Evolutionary conservation across 306 rosid species (phyloP).

Genomic region (Potentilla sterilis): DNA sequence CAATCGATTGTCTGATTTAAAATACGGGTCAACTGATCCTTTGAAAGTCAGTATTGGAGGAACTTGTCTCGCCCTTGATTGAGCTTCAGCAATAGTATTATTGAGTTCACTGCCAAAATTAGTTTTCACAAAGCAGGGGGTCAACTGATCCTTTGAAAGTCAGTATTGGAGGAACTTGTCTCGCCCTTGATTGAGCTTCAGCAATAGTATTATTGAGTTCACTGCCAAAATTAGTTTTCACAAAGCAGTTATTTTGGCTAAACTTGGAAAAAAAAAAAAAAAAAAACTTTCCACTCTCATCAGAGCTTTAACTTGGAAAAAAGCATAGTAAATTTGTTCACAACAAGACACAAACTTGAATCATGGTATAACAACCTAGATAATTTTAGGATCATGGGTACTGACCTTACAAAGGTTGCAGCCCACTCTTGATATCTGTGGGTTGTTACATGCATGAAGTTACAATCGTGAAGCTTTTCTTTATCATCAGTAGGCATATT

Average conservation of each 20-base stretch:
- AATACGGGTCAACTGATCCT: conserved; percentile 57
- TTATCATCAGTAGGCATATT: conserved; percentile 91
- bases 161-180: conserved; percentile 86
- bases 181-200: conserved; percentile 87
- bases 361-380: conserved; percentile 2
- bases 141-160: conserved; percentile 53
- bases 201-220: conserved; percentile 90
- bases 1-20: conserved; percentile 62
- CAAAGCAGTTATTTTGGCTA: neutral
- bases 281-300: neutral
- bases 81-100: conserved; percentile 89
- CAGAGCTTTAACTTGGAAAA: neutral
- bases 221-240: conserved; percentile 14
- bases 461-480: conserved; percentile 86
- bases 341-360: neutral
- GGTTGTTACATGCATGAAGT: conserved; percentile 88
- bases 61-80: conserved; percentile 79
- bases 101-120: conserved; percentile 58
- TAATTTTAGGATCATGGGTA: conserved; percentile 23
- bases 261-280: neutral
- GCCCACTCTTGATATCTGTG: conserved; percentile 99
- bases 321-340: neutral
- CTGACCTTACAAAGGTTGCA: conserved; percentile 84
- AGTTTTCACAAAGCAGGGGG: neutral
- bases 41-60: conserved; percentile 78